Conservation (phyloP, 352 stramenopile genomes). For the Phytopythium sindhum region DNA sequence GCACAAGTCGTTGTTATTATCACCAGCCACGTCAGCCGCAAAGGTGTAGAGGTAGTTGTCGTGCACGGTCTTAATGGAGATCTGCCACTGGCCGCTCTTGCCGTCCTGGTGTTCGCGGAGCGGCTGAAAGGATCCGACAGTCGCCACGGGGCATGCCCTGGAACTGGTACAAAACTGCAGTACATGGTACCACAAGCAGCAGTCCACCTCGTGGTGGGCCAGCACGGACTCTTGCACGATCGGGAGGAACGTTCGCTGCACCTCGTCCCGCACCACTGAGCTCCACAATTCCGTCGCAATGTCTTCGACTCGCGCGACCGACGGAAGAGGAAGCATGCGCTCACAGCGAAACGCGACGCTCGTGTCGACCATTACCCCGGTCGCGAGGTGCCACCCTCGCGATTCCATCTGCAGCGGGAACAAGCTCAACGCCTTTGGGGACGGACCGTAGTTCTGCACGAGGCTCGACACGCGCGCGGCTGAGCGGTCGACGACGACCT, state of each 20-base stretch:
- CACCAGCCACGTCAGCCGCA: conserved; percentile 19
- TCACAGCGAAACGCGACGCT: conserved; percentile 45
- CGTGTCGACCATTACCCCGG: conserved; percentile 30
- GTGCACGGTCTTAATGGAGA: conserved; percentile 47
- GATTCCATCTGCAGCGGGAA: conserved; percentile 38
- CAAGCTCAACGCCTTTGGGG: conserved; percentile 8
- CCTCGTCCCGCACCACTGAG: conserved; percentile 51
- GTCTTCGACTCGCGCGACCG: conserved; percentile 13
- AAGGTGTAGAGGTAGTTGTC: conserved; percentile 54
- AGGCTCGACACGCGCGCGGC: conserved; percentile 33
- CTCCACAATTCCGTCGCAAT: conserved; percentile 48
- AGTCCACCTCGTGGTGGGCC: conserved; percentile 23
- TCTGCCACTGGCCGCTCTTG: conserved; percentile 31
- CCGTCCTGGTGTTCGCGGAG: conserved; percentile 13
- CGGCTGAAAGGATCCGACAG: conserved; percentile 35
- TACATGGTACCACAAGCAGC: conserved; percentile 30
- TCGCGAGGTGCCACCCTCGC: conserved; percentile 44
- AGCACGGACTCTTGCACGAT: conserved; percentile 45
- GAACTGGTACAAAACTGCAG: conserved; percentile 27
- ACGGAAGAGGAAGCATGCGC: conserved; percentile 21
- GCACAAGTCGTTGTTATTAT: conserved; percentile 6
- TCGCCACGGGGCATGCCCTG: conserved; percentile 29
- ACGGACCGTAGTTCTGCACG: conserved; percentile 24
- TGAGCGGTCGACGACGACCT: conserved; percentile 17
- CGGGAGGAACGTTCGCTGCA: conserved; percentile 57